Percentiles rank a stretch among this genome's conserved stretches.
Evolutionary conservation across 2,329 filamentous ascomycete species (phyloP).

Genomic region (Coniella vitis): DNA sequence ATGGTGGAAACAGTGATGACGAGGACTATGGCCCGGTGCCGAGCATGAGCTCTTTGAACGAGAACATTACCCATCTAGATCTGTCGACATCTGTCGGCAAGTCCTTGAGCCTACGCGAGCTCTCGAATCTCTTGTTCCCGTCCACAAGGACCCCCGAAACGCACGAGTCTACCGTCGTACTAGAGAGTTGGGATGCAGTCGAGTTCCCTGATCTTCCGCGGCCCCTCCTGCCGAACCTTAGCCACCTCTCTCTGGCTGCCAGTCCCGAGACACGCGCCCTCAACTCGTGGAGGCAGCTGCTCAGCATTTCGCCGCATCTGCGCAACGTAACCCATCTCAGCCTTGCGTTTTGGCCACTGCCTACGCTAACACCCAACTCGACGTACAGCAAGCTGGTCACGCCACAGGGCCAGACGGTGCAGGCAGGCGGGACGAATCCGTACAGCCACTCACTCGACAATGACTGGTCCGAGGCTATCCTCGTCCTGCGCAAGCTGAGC

Average conservation of each 20-base stretch:
- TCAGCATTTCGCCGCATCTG: conserved; percentile 46
- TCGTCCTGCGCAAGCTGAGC: conserved; percentile 49
- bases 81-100: conserved; percentile 45
- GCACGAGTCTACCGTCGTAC: conserved; percentile 25
- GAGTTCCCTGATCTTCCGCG: conserved; percentile 26
- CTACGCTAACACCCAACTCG: conserved; percentile 49
- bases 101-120: conserved; percentile 44
- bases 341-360: conserved; percentile 56
- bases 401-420: conserved; percentile 35
- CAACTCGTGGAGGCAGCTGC: conserved; percentile 53
- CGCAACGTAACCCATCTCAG: conserved; percentile 53
- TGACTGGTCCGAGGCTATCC: conserved; percentile 53
- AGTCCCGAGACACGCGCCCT: conserved; percentile 25
- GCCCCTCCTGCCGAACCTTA: conserved; percentile 48
- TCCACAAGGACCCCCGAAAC: too few species aligned
- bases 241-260: conserved; percentile 53
- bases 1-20: conserved; percentile 17
- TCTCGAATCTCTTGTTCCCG: conserved; percentile 46
- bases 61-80: conserved; percentile 46
- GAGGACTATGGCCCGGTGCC: conserved; percentile 18
- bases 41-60: conserved; percentile 30
- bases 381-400: conserved; percentile 40
- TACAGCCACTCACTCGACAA: conserved; percentile 53
- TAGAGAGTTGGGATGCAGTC: conserved; percentile 49
- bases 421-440: conserved; percentile 48